Evolutionary conservation across 2,329 filamentous ascomycete genomes (phyloP).

Genomic region (Exophiala aquamarina): DNA sequence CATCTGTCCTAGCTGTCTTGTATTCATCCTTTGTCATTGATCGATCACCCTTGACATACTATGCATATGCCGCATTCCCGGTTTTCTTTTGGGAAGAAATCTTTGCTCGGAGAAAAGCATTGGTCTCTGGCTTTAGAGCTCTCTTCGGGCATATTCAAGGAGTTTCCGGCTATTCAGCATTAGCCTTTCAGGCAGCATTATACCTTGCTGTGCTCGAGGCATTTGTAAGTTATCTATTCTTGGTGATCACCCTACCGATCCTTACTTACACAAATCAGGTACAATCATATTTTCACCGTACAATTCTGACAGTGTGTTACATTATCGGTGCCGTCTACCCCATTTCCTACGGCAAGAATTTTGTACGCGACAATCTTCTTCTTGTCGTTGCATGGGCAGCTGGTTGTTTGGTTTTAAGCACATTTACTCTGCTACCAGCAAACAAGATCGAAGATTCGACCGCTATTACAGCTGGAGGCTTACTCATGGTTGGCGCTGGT

Average conservation of each 20-base stretch:
- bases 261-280: conserved; percentile 55
- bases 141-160: conserved; percentile 70
- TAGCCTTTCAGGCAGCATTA: conserved; percentile 62
- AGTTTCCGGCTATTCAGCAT: conserved; percentile 54
- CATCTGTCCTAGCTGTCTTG: conserved; percentile 70
- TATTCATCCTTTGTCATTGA: conserved; percentile 80
- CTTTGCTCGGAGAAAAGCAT: conserved; percentile 70
- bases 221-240: conserved; percentile 59
- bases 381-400: conserved; percentile 71
- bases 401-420: conserved; percentile 80
- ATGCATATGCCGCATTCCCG: conserved; percentile 88
- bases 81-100: conserved; percentile 97
- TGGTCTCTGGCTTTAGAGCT: conserved; percentile 64
- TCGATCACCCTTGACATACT: conserved; percentile 79
- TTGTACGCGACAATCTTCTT: conserved; percentile 65
- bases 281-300: conserved; percentile 85
- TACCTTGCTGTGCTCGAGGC: conserved; percentile 78
- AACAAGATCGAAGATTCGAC: conserved; percentile 77
- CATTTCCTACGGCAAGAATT: conserved; percentile 67
- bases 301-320: conserved; percentile 82
- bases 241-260: conserved; percentile 5
- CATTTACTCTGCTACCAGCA: conserved; percentile 84
- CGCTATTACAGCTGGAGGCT: conserved; percentile 75
- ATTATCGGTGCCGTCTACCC: conserved; percentile 78
- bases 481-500: conserved; percentile 74